Evolutionary conservation across 2,329 filamentous ascomycete genomes (phyloP), one percentile per base, ranked within the genome.

Genomic region (Talaromyces amestolkiae): DNA sequence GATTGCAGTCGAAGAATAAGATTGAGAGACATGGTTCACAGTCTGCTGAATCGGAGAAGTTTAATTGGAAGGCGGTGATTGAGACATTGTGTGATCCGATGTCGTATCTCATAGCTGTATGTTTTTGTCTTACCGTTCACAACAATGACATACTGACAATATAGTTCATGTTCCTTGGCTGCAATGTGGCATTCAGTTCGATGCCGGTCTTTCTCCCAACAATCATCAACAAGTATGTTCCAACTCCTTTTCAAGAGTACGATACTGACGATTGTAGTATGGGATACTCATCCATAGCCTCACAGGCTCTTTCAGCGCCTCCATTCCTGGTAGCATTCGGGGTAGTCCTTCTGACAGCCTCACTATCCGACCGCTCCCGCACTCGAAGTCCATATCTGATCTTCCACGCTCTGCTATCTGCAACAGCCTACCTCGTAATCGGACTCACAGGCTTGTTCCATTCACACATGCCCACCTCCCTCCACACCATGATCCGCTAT

Each of bases 131-230:
- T 10, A 17, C 13, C 3, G 3, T 7, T 7, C 24, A 24, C 15
- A 17, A 4, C 35, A 17, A 2, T 64, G 2, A 35, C n/a, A 3
- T 51, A 61, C 31, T 65, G 51, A 47, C 51, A 11, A 56, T 37
- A 39, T 63, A 79, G 78, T 78, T 86, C 70, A 96, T 96, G 86
- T 91, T 96, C 82, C 93, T 96, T 81, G 87, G 89, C 76, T 88
- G 90, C 73, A 96, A 97, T 77, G 90, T 96, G 75, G 90, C 92
- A 13, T 97, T 96, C 80, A 89, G 88, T 72, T 94, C 91, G 24
- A 87, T 96, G 74, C 93, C 93, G 2, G 91, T 95, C 58, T 96
- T 96, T 75, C 84, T 96, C 2, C 92, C 92, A 41, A 92, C 90
- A 27, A 92, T 96, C 68, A 84, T 96, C 56, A 81, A 83, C 66